phyloP scores from a whole-genome alignment of 345 rosid genomes.

The Aquilaria yunnanensis region DNA sequence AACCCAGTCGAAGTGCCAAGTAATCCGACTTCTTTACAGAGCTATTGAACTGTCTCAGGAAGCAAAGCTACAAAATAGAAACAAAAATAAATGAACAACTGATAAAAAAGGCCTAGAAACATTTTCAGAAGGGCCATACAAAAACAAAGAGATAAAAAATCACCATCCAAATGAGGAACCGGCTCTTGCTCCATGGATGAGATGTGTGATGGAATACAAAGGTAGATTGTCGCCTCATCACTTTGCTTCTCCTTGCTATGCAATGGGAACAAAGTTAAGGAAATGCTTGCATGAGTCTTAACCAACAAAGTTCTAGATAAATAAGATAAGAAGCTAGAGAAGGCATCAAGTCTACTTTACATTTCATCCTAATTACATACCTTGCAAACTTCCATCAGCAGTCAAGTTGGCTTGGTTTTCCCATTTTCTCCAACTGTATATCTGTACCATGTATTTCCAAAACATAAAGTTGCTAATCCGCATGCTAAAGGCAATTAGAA shows the following conservation, averaged over 20 bases:
- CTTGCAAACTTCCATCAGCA: conserved; percentile 54
- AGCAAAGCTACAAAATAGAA: conserved; percentile 66
- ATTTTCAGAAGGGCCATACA: neutral
- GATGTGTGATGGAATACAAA: conserved; percentile 87
- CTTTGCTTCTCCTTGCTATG: conserved; percentile 57
- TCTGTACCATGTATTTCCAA: conserved; percentile 29
- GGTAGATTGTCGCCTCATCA: conserved; percentile 73
- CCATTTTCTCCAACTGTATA: conserved; percentile 95
- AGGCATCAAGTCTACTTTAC: neutral
- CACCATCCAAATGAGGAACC: conserved; percentile 92
- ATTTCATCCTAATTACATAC: conserved; percentile 21
- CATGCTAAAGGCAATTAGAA: too few relatives aligned
- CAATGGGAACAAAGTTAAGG: conserved; percentile 11
- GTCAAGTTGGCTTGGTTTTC: conserved; percentile 52
- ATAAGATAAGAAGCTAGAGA: neutral
- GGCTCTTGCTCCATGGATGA: conserved; percentile 95
- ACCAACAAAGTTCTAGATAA: neutral
- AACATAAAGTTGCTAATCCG: neutral
- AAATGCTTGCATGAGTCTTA: neutral
- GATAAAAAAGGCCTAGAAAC: neutral
- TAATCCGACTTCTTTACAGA: conserved; percentile 78
- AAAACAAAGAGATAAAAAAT: conserved; percentile 7
- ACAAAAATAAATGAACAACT: neutral
- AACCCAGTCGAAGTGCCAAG: conserved; percentile 79
- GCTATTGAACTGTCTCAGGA: conserved; percentile 72